Base-by-base conservation (phyloP, 331 rosid species). In the Telfairia occidentalis region DNA sequence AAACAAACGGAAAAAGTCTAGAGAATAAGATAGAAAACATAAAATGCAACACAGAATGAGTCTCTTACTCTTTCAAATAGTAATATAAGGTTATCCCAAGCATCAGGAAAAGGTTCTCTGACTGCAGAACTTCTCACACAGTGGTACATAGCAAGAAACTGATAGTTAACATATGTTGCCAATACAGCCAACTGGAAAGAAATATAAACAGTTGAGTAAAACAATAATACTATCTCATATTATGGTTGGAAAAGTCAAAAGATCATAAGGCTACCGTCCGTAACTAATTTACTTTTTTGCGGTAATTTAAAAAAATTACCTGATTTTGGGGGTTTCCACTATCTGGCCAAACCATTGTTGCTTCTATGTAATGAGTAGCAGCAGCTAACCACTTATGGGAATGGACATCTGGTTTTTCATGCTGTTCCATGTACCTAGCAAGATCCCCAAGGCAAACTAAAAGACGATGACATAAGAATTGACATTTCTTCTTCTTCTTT, bases 241-340 rank as follows among this genome's bases (percentile, higher is more conserved):
- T 28, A 72, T 29, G 42, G 1, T 1, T 8, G 8, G 60, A 69
- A 69, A 55, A 46, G 7, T 42, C 38, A 40, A 15, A 3, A 71
- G 59, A 46, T 46, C n/a, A 8, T 48, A 48, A 71, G 15, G 16
- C n/a, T 26, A 70, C 24, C 2, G 16, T 43, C 9, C 8, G 0
- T 43, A 21, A 28, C 43, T 43, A 21, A 28, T 69, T 43, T 13
- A 42, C 10, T 15, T 70, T 70, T 26, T 18, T 9, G 1, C 2
- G 2, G 75, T 46, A 46, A 15, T 8, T 8, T 8, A 12, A 70
- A 76, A 64, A 2, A 26, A 64, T 66, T 76, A 95, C 99, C 96
- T 92, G 99, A 89, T 95, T 95, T 37, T 95, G 99, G 2, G 99
- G 96, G 69, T 88, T 92, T 48, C 99, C 99, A 77, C 97, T 90